Evolutionary conservation across 2,329 filamentous ascomycete genomes (phyloP).

Genomic region (Paraphaeosphaeria minitans): DNA sequence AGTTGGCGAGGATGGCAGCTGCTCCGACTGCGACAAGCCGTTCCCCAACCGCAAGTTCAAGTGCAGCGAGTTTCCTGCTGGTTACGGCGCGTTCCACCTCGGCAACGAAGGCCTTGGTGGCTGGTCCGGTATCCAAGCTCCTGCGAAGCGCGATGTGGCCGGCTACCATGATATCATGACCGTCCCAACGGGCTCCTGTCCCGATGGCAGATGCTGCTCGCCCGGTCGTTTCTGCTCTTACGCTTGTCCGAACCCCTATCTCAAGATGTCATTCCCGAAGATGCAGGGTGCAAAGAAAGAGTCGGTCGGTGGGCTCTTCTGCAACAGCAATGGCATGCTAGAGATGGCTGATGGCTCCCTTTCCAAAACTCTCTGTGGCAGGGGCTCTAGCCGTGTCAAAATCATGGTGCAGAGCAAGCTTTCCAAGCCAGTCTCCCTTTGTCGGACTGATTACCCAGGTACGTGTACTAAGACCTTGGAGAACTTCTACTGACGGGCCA

Average conservation of each 20-base stretch:
- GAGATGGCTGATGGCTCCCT: constrained; percentile 66
- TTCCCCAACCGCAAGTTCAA: constrained; percentile 78
- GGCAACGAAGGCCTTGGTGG: constrained; percentile 72
- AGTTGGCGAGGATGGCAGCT: constrained; percentile 27
- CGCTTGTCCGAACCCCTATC: constrained; percentile 86
- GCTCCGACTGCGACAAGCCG: constrained; percentile 62
- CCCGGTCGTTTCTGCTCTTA: constrained; percentile 82
- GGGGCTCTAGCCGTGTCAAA: constrained; percentile 66
- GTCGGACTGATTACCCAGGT: constrained; percentile 96
- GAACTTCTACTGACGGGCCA: constrained; percentile 12
- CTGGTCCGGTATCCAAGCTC: constrained; percentile 78
- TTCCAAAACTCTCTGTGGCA: constrained; percentile 73
- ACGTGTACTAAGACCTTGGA: constrained; percentile 23
- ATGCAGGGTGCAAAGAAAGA: constrained; percentile 79
- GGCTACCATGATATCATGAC: constrained; percentile 63
- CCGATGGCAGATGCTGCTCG: constrained; percentile 63
- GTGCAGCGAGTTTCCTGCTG: constrained; percentile 76
- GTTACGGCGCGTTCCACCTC: constrained; percentile 77
- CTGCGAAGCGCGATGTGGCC: constrained; percentile 36
- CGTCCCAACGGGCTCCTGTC: constrained; percentile 66
- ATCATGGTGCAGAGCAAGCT: constrained; percentile 80
- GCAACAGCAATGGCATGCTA: constrained; percentile 76
- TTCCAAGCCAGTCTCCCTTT: constrained; percentile 69
- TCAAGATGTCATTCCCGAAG: constrained; percentile 87
- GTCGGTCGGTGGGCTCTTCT: constrained; percentile 87